These are phyloP conservation scores for Penicillium corylophilum DNA, from an alignment of 2,329 filamentous ascomycete species.

Conservation along the genomic window DNA sequence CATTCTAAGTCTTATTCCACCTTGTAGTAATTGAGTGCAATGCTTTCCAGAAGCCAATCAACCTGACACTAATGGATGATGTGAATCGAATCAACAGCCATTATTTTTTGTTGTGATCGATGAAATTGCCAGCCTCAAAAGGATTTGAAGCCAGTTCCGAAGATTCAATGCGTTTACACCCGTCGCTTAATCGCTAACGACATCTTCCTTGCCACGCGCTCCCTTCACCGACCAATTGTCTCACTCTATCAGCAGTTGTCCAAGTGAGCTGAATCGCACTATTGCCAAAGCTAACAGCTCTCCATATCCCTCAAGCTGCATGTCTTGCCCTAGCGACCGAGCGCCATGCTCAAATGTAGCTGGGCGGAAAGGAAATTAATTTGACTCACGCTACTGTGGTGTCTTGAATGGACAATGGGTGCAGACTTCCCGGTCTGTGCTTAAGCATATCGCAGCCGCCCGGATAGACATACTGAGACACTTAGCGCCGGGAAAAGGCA, in stretches of 20 bases:
- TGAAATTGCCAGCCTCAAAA: too few species aligned
- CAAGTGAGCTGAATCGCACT: neutral
- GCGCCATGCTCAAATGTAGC: neutral
- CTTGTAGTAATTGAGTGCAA: too few species aligned
- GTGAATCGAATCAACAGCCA: too few species aligned
- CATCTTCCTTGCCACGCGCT: neutral
- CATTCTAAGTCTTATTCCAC: too few species aligned
- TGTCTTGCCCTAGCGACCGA: neutral
- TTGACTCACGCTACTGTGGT: neutral
- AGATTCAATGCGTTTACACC: neutral
- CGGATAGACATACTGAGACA: constrained; percentile 2
- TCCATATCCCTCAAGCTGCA: neutral
- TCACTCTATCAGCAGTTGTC: neutral
- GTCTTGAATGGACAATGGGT: neutral
- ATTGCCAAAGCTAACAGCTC: neutral
- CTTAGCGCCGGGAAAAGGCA: constrained; percentile 1
- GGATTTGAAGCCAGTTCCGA: too few species aligned
- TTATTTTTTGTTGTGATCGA: too few species aligned
- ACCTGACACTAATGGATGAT: too few species aligned
- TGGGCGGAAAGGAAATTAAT: neutral
- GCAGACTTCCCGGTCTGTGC: neutral
- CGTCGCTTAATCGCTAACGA: neutral
- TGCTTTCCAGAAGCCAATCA: too few species aligned
- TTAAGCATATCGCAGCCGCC: neutral
- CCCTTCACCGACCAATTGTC: neutral